These are phyloP conservation scores for Cutaneotrichosporon mucoides DNA, from an alignment of 1,284 basidiomycete species.

Conservation along the genomic window DNA sequence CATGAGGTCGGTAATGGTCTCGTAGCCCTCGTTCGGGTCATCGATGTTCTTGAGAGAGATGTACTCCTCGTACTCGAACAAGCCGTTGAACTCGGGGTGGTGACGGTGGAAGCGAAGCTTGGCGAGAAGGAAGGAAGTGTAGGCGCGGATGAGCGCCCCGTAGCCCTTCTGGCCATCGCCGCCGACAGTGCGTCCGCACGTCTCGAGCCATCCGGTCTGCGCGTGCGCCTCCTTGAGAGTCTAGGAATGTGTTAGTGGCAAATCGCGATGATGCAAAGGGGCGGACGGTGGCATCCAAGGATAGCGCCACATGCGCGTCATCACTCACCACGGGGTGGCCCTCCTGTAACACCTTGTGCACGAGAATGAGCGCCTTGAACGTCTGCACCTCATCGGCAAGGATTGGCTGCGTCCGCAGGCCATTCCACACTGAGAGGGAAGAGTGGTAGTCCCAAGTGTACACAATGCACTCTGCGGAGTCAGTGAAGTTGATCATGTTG, in stretches of 20 bases:
- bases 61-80: constrained; percentile 97
- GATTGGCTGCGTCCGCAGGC: constrained; percentile 88
- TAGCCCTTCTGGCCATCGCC: constrained; percentile 79
- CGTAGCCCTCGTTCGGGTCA: constrained; percentile 96
- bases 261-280: too few species aligned
- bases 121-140: constrained; percentile 89
- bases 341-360: constrained; percentile 93
- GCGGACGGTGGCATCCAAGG: too few species aligned
- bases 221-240: constrained; percentile 90
- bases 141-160: constrained; percentile 82
- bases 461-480: constrained; percentile 76
- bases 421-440: constrained; percentile 93
- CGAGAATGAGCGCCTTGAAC: constrained; percentile 91
- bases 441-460: constrained; percentile 98
- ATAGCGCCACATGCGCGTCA: too few species aligned
- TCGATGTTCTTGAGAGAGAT: constrained; percentile 92
- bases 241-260: constrained; percentile 50
- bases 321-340: constrained; percentile 80
- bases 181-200: constrained; percentile 81
- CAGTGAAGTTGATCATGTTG: neutral
- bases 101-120: constrained; percentile 91
- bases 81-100: constrained; percentile 89
- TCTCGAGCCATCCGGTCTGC: constrained; percentile 95
- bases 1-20: constrained; percentile 95
- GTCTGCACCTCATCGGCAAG: constrained; percentile 92